Evolutionary conservation across 306 rosid species (phyloP), one percentile per base, ranked within the genome.

Genomic region (Sicyos edulis): DNA sequence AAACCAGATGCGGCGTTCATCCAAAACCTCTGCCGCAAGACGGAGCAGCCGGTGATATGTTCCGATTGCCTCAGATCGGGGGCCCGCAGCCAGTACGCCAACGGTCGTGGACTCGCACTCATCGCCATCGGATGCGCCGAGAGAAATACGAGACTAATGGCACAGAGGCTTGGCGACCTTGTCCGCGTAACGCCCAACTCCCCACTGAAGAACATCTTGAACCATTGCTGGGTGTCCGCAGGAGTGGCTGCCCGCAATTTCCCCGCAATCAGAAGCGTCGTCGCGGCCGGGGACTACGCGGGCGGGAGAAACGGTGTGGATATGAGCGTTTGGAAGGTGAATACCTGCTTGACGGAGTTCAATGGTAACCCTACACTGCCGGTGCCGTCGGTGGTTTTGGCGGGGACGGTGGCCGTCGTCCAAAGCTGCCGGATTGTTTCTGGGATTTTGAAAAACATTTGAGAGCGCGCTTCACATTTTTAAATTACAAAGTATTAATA

Each of bases 1-100:
- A 69, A 69, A 49, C 57, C 73, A 1, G 73, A 69, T 37, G 73
- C 53, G 19, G 45, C 58, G 1, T 24, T 22, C 6, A 69, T 69
- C 58, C 5, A 4, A 4, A 24, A 13, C 37, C 22, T 69, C 7
- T 69, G 73, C 22, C 0, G 44, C 21, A 50, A 20, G 5, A 69
- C 73, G 0, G 58, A 16, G 20, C 57, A 69, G 14, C 73, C 58
- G 8, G 1, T 1, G 22, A 22, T 53, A 22, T 69, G 73, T 29
- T 49, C 73, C 20, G 73, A 49, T 11, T 69, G 73, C 44, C 58
- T 69, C 17, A 49, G 11, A 7, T 68, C 73, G 4, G 56, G 5
- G 7, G 10, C 21, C 1, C 3, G 21, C 11, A 69, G 73, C 21
- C 34, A 14, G 58, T 10, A 1, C 3, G 44, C 73, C 58, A 0